Conservation (phyloP, 2,329 filamentous ascomycete species). For the Trichoderma simmonsii region DNA sequence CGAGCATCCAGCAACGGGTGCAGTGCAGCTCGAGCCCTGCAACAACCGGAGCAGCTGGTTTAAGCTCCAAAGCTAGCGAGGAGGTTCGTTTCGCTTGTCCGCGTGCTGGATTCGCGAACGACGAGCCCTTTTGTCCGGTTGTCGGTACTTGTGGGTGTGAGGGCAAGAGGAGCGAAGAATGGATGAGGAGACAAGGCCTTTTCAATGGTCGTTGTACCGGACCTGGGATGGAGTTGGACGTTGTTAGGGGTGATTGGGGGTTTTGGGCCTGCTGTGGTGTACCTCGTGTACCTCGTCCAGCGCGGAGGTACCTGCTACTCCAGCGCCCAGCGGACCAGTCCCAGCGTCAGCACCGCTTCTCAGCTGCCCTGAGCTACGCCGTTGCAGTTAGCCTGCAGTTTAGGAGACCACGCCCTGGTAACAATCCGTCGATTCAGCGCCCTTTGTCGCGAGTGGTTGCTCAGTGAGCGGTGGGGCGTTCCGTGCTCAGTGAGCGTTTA, state of each 20-base stretch:
- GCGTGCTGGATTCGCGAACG: conserved; percentile 21
- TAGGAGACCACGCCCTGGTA: conserved; percentile 14
- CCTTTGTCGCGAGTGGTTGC: conserved; percentile 17
- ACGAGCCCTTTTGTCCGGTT: conserved; percentile 17
- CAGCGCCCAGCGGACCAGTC: conserved; percentile 4
- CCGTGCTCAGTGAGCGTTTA: conserved; percentile 19
- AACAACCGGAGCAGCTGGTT: conserved; percentile 1
- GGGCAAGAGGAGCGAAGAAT: conserved; percentile 29
- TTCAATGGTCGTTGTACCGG: conserved; percentile 34
- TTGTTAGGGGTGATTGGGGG: conserved; percentile 32
- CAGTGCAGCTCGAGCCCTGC: conserved; percentile 3
- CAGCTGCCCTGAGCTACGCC: conserved; percentile 17
- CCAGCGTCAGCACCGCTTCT: conserved; percentile 17
- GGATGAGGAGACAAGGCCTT: conserved; percentile 39
- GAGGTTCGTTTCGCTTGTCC: conserved; percentile 16
- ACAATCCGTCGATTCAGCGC: neutral
- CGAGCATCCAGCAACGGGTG: conserved; percentile 13
- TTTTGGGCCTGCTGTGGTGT: conserved; percentile 1
- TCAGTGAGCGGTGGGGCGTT: conserved; percentile 18
- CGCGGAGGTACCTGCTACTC: neutral
- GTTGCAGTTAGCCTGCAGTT: conserved; percentile 11
- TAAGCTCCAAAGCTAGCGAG: neutral
- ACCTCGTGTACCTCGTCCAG: neutral
- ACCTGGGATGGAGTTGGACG: conserved; percentile 29
- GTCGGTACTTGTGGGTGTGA: conserved; percentile 29